Conservation (phyloP, 768 basidiomycete genomes). For the Lentinula sp. region DNA sequence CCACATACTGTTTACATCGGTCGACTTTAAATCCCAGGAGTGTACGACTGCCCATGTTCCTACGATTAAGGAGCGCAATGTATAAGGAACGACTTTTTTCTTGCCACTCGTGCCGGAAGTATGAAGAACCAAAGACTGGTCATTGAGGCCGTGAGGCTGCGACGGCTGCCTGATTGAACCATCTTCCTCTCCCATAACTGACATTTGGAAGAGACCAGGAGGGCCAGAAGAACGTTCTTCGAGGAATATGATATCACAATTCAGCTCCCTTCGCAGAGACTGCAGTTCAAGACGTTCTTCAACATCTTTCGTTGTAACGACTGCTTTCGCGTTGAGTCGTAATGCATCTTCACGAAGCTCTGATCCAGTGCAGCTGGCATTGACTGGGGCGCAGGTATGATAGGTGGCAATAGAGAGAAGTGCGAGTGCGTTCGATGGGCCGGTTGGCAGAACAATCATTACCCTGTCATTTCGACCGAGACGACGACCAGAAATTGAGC, state of each 20-base stretch:
- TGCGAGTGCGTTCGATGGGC: constrained; percentile 40
- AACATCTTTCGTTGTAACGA: constrained; percentile 35
- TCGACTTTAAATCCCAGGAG: constrained; percentile 32
- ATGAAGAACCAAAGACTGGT: constrained; percentile 50
- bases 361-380: constrained; percentile 35
- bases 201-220: constrained; percentile 34
- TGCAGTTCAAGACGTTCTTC: constrained; percentile 30
- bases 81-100: constrained; percentile 44
- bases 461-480: constrained; percentile 39
- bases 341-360: constrained; percentile 37
- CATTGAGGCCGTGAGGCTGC: constrained; percentile 28
- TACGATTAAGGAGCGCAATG: constrained; percentile 33
- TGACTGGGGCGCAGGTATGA: constrained; percentile 42
- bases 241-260: constrained; percentile 33
- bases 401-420: constrained; percentile 35
- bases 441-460: constrained; percentile 37
- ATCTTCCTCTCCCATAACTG: constrained; percentile 17
- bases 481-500: constrained; percentile 18
- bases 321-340: constrained; percentile 30
- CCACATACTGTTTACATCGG: constrained; percentile 41
- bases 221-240: constrained; percentile 25
- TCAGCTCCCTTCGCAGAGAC: constrained; percentile 24
- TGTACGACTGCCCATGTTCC: constrained; percentile 37
- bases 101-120: constrained; percentile 56
- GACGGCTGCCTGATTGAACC: constrained; percentile 17